Conservation (phyloP, 495 filamentous ascomycete genomes). For the Talaromyces ruber region DNA sequence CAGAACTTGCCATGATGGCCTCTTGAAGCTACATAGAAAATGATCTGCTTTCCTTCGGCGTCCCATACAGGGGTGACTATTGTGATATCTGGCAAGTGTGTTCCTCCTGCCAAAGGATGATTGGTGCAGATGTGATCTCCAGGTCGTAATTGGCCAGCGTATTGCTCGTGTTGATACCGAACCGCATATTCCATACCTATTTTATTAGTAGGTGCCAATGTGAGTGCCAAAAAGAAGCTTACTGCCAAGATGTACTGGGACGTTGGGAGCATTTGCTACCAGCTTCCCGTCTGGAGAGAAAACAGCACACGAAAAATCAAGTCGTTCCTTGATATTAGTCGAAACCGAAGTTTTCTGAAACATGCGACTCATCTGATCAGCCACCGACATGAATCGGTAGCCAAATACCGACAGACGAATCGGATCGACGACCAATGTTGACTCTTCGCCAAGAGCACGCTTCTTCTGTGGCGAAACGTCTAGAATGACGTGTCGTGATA, state of each 20-base stretch:
- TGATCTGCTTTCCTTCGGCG: conserved; percentile 65
- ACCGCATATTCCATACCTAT: conserved; percentile 91
- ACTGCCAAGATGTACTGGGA: conserved; percentile 84
- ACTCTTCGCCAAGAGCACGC: conserved; percentile 18
- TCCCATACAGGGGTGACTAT: conserved; percentile 81
- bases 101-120: conserved; percentile 89
- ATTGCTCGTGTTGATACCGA: conserved; percentile 84
- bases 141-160: conserved; percentile 74
- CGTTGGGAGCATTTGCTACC: conserved; percentile 90
- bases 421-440: conserved; percentile 65
- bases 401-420: conserved; percentile 95
- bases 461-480: conserved; percentile 41
- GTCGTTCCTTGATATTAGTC: conserved; percentile 94
- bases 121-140: conserved; percentile 96
- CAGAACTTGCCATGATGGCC: conserved; percentile 58
- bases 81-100: conserved; percentile 86
- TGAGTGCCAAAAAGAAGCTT: conserved; percentile 15
- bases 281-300: conserved; percentile 84
- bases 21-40: conserved; percentile 93
- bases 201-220: neutral
- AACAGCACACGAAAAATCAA: conserved; percentile 94
- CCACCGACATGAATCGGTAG: conserved; percentile 97
- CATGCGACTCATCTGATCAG: conserved; percentile 94
- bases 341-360: conserved; percentile 95
- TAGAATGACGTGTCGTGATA: conserved; percentile 39